Conservation (phyloP, 2,329 filamentous ascomycete species). For the Phialophora chinensis region DNA sequence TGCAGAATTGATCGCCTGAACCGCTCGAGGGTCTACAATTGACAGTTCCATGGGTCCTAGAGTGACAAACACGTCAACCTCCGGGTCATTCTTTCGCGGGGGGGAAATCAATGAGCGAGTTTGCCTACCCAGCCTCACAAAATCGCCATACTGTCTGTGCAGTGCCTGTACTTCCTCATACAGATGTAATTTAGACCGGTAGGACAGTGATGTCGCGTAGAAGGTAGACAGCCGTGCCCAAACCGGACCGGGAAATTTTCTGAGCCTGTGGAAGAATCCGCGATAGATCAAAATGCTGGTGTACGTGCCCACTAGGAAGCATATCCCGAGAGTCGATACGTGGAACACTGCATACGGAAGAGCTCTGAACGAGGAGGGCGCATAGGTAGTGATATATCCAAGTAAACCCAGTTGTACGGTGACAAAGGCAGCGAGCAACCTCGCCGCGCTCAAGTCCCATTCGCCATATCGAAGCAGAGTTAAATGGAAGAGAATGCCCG, state of each 20-base stretch:
- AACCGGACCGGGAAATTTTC: conserved; percentile 41
- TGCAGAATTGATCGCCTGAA: conserved; percentile 33
- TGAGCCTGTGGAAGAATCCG: conserved; percentile 40
- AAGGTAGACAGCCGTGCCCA: conserved; percentile 34
- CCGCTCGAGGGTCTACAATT: conserved; percentile 32
- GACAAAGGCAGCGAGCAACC: conserved; percentile 4
- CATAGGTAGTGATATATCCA: not conserved
- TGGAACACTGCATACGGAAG: not conserved
- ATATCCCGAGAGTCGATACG: not conserved
- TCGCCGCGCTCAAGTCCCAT: conserved; percentile 6
- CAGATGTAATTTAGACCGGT: conserved; percentile 19
- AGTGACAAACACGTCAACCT: not conserved
- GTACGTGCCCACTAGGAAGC: not conserved
- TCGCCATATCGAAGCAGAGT: conserved; percentile 5
- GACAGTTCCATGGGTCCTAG: conserved; percentile 38
- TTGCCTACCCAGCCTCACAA: conserved; percentile 41
- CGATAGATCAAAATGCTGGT: conserved; percentile 42
- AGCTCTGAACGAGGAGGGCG: not conserved
- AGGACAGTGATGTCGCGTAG: conserved; percentile 22
- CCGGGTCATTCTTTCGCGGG: too few relatives aligned
- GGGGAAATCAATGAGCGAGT: not conserved
- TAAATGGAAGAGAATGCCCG: not conserved
- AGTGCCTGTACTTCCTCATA: conserved; percentile 33
- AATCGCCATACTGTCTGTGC: conserved; percentile 42
- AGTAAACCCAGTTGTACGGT: not conserved